These are phyloP conservation scores for Parachaetomium inaequale DNA, from an alignment of 495 filamentous ascomycete genomes.

Conservation along the genomic window DNA sequence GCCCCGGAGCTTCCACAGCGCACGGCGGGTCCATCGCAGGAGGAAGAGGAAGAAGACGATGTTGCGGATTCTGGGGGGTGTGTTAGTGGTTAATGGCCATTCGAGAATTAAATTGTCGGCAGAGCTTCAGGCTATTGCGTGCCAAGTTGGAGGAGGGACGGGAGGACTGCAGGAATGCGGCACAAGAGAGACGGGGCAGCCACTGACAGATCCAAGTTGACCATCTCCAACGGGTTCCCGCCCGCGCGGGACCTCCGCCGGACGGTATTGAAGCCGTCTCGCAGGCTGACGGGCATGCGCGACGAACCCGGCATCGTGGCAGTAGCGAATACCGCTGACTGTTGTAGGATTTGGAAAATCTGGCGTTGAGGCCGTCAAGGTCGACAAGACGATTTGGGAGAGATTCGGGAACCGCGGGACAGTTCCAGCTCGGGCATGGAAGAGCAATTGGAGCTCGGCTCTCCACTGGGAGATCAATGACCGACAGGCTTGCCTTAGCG, in stretches of 20 bases:
- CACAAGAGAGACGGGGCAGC: neutral
- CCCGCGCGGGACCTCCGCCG: slow-evolving; percentile 51
- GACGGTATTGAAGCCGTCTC: slow-evolving; percentile 56
- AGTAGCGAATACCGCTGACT: neutral
- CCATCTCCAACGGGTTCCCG: slow-evolving; percentile 51
- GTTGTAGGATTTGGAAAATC: neutral
- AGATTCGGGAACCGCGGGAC: slow-evolving; percentile 8
- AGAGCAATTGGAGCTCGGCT: neutral
- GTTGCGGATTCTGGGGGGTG: slow-evolving; percentile 65
- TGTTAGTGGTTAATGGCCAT: slow-evolving; percentile 18
- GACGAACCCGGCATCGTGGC: slow-evolving; percentile 59
- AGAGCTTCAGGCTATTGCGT: neutral
- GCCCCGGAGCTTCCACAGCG: slow-evolving; percentile 77
- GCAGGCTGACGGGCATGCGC: slow-evolving; percentile 63
- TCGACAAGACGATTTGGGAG: neutral
- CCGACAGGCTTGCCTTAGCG: neutral
- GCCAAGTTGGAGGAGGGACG: slow-evolving; percentile 3
- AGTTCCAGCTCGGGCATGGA: neutral
- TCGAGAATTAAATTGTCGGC: neutral
- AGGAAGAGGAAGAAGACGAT: slow-evolving; percentile 88
- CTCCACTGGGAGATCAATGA: neutral
- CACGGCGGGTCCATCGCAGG: slow-evolving; percentile 78
- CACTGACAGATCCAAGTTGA: slow-evolving; percentile 82
- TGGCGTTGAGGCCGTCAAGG: neutral
- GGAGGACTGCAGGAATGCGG: neutral